A percentile compares a stretch with the other conserved stretches of the same genome.
These are phyloP conservation scores for Monosporascus sp. DNA, from an alignment of 2,329 filamentous ascomycete genomes.

Conservation along the genomic window DNA sequence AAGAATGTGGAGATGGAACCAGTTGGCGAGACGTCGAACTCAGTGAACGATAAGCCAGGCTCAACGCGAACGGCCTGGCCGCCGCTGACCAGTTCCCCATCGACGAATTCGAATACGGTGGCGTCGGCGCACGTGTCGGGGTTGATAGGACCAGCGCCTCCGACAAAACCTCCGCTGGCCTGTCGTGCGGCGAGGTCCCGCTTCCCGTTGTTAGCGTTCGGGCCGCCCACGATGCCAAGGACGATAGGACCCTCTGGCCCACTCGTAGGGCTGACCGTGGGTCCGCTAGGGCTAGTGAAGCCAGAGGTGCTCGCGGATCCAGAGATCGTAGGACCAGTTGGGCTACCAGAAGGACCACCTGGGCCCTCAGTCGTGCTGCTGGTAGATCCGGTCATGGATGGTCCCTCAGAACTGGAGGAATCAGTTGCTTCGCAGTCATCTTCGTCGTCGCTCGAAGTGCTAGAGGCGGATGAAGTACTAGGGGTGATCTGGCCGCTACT, in stretches of 20 bases:
- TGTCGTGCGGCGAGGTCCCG: not conserved
- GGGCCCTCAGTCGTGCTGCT: too few relatives aligned
- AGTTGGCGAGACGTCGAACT: slow-evolving; percentile 1
- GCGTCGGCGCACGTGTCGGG: slow-evolving; percentile 9
- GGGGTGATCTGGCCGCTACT: too few relatives aligned
- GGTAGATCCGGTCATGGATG: too few relatives aligned
- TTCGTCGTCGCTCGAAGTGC: too few relatives aligned
- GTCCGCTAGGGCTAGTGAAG: too few relatives aligned
- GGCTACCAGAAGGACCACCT: not conserved
- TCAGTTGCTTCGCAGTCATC: too few relatives aligned
- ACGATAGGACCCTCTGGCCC: too few relatives aligned
- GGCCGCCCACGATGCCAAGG: not conserved
- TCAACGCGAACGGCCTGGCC: slow-evolving; percentile 7
- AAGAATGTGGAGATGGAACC: slow-evolving; percentile 2
- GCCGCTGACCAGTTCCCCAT: slow-evolving; percentile 8
- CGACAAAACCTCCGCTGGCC: slow-evolving; percentile 6
- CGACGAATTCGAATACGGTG: slow-evolving; percentile 6
- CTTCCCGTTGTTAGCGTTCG: not conserved
- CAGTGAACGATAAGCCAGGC: slow-evolving; percentile 2
- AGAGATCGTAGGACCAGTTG: too few relatives aligned
- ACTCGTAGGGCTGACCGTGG: too few relatives aligned
- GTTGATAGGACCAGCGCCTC: slow-evolving; percentile 7
- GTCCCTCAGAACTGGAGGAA: too few relatives aligned
- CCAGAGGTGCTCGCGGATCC: too few relatives aligned
- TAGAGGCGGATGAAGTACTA: too few relatives aligned